These are phyloP conservation scores for Bjerkandera adusta DNA, from an alignment of 1,284 basidiomycete species.

Conservation along the genomic window DNA sequence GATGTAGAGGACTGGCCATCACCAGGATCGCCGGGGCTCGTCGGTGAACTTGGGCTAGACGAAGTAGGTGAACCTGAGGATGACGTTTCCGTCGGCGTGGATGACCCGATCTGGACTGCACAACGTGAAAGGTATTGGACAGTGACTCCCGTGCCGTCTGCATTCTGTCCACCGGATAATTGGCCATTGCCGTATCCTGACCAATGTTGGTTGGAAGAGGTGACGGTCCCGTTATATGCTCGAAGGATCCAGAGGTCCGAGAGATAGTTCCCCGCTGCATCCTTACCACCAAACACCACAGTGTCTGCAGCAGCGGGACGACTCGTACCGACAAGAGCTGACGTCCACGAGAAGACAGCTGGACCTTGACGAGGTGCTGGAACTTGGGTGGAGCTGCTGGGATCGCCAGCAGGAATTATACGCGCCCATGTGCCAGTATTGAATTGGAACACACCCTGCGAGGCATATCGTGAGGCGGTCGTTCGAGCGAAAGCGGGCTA, in stretches of 20 bases:
- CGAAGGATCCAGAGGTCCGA: slow-evolving; percentile 76
- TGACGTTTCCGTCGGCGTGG: slow-evolving; percentile 19
- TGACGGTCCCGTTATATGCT: slow-evolving; percentile 59
- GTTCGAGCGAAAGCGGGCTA: background rate
- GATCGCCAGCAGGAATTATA: slow-evolving; percentile 71
- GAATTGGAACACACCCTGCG: slow-evolving; percentile 59
- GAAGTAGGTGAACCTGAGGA: slow-evolving; percentile 20
- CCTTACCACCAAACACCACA: slow-evolving; percentile 76
- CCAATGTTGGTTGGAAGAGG: slow-evolving; percentile 55
- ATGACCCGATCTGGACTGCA: slow-evolving; percentile 38
- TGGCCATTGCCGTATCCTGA: slow-evolving; percentile 59
- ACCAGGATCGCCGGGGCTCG: slow-evolving; percentile 10
- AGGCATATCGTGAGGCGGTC: slow-evolving; percentile 1
- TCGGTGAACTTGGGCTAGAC: slow-evolving; percentile 13
- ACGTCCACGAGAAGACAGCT: slow-evolving; percentile 52
- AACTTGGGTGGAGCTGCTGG: slow-evolving; percentile 44
- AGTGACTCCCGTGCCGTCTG: slow-evolving; percentile 66
- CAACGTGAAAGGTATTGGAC: slow-evolving; percentile 59
- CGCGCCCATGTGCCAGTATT: slow-evolving; percentile 67
- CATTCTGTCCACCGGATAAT: slow-evolving; percentile 57
- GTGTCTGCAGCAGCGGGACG: slow-evolving; percentile 59
- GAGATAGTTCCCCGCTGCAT: slow-evolving; percentile 61
- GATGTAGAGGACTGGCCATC: slow-evolving; percentile 7
- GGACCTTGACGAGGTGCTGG: slow-evolving; percentile 71
- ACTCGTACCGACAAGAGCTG: slow-evolving; percentile 54